Conservation (phyloP, 192 early-diverging fungal genomes). For the Spizellomyces punctatus region DNA sequence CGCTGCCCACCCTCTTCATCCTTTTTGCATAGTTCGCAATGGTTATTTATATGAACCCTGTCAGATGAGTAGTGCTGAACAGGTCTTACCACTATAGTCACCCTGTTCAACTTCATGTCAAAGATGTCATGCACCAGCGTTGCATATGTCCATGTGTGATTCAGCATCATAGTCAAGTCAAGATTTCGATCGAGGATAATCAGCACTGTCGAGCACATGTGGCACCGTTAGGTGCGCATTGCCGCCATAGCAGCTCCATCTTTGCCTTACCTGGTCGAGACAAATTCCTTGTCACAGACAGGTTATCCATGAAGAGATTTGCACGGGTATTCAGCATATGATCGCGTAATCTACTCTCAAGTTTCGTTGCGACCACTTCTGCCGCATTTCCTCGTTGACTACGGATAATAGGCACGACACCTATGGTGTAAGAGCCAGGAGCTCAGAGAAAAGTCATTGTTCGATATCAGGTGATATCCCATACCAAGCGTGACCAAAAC, state of each 20-base stretch:
- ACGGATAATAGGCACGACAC: conserved; percentile 82
- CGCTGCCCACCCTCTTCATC: conserved; percentile 60
- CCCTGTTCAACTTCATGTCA: conserved; percentile 88
- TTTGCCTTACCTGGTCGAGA: conserved; percentile 57
- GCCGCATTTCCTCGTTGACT: conserved; percentile 90
- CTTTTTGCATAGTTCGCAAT: conserved; percentile 9
- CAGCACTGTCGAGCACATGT: conserved; percentile 54
- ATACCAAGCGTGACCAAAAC: conserved; percentile 79
- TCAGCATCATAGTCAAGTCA: conserved; percentile 89
- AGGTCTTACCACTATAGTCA: conserved; percentile 62
- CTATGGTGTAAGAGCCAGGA: neutral
- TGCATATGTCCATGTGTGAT: conserved; percentile 98
- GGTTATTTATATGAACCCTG: neutral
- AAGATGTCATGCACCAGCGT: conserved; percentile 94
- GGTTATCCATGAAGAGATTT: conserved; percentile 73
- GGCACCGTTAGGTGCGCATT: neutral
- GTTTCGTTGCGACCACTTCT: conserved; percentile 87
- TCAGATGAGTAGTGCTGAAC: neutral
- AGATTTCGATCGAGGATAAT: conserved; percentile 90
- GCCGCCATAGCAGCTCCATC: neutral
- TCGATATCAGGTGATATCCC: neutral
- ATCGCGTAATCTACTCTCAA: conserved; percentile 89
- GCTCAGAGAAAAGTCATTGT: neutral
- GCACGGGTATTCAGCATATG: conserved; percentile 85
- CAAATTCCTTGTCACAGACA: conserved; percentile 17